Evolutionary conservation across 768 basidiomycete species (phyloP).

Genomic region (Lentinula guzmanii): DNA sequence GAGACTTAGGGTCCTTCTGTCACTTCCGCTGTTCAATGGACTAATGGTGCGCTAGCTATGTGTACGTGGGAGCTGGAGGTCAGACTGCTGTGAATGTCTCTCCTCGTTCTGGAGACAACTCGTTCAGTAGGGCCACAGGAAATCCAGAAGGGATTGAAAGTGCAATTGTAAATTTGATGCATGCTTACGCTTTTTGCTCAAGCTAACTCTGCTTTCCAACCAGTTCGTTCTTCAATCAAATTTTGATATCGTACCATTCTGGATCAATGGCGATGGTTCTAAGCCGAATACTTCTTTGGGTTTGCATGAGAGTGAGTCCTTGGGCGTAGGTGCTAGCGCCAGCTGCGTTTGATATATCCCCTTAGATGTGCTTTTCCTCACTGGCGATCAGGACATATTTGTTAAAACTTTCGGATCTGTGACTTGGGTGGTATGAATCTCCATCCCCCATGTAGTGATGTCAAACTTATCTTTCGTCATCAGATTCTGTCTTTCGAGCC

Average conservation of each 20-base stretch:
- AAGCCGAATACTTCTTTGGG: not conserved
- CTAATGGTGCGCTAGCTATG: not conserved
- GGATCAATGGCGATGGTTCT: not conserved
- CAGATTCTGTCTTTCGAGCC: not conserved
- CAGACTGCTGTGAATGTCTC: not conserved
- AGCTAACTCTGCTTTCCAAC: not conserved
- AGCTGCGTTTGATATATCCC: not conserved
- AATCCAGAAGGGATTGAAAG: not conserved
- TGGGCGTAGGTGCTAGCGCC: no score
- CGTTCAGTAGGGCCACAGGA: not conserved
- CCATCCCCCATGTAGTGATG: not conserved
- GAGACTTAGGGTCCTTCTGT: no score
- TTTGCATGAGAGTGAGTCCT: not conserved
- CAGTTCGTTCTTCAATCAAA: not conserved
- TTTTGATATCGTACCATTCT: not conserved
- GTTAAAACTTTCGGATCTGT: not conserved
- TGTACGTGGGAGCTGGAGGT: not conserved
- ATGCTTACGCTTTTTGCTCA: not conserved
- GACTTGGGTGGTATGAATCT: not conserved
- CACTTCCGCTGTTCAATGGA: no score
- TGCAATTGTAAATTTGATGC: not conserved
- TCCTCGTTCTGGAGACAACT: not conserved
- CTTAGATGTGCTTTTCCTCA: not conserved
- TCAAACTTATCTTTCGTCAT: not conserved
- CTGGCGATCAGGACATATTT: not conserved